Base-by-base conservation (phyloP, 2,329 filamentous ascomycete genomes). In the Neofusicoccum cordaticola region DNA sequence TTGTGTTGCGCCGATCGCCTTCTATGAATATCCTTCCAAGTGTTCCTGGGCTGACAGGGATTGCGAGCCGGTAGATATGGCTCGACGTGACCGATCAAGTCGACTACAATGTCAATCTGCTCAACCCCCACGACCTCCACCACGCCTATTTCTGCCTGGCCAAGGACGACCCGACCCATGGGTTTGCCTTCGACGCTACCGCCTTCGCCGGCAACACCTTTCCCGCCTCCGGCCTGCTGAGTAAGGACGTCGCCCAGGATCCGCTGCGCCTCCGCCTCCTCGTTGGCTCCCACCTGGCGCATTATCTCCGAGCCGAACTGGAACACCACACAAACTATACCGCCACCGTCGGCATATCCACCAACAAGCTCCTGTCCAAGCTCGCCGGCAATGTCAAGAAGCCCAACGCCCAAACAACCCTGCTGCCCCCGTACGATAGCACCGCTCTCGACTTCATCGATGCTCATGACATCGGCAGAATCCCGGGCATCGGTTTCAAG, bases 51-150 rank as follows among this genome's bases (percentile, higher is more conserved):
- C 64, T 56, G 13, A 50, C 51, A 52, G 15, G 45, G 37, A 45
- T 53, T 13, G 12, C 8, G 9, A 15, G 15, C 35, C 42, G 34
- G 45, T 37, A 86, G 83, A 81, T 88, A 3, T 91, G 88, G 72
- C 77, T 91, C 78, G 92, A 98, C 72, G 90, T 94, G 48, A 94
- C 92, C 8, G 91, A 96, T 68, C 88, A 97, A 68, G 81, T 98
- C 63, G 85, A 90, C 48, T 96, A 93, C 80, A 98, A 97, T 73
- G 71, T 89, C 60, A 83, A 82, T 17, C 81, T 92, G 31, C 77
- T 97, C 51, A 96, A 94, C 73, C 77, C 70, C 19, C 81, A 88
- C 70, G 83, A 88, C 65, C 78, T 93, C 53, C 68, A 74, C 0
- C 75, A 87, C 60, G 93, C 92, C 0, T 97, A 93, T 80, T 97